Conservation (phyloP, 192 early-diverging fungal species). For the Coemansia sp. region DNA sequence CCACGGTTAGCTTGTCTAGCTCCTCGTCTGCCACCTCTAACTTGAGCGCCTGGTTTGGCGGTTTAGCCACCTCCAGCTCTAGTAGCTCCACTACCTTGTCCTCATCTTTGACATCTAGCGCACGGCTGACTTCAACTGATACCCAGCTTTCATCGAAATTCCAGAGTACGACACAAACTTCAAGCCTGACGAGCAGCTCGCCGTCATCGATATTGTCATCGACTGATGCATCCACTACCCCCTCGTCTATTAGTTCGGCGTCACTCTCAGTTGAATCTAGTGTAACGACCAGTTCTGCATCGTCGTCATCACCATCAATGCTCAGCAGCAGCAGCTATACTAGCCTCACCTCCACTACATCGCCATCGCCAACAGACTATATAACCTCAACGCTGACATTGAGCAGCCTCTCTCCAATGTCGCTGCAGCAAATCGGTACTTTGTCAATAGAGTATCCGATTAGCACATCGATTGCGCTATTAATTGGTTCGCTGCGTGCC, state of each 20-base stretch:
- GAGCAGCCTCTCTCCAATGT: constrained; percentile 3
- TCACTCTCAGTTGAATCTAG: background rate
- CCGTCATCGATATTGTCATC: background rate
- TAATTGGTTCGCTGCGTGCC: constrained; percentile 12
- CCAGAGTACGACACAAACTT: background rate
- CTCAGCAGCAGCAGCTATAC: background rate
- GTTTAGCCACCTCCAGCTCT: background rate
- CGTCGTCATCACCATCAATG: background rate
- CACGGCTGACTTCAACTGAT: no score
- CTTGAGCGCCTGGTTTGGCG: background rate
- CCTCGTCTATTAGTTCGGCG: background rate
- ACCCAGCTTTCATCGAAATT: background rate
- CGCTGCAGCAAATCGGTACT: constrained; percentile 23
- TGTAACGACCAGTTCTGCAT: background rate
- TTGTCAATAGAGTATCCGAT: constrained; percentile 24
- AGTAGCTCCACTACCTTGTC: background rate
- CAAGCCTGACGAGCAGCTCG: background rate
- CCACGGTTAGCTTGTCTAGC: constrained; percentile 3
- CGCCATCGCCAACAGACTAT: background rate
- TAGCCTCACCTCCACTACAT: background rate
- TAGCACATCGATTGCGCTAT: constrained; percentile 27
- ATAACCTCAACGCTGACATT: background rate
- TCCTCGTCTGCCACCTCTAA: background rate
- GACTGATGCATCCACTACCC: background rate
- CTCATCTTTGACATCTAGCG: background rate